Conservation (phyloP, 2,329 filamentous ascomycete genomes). For the Graphium sp. region DNA sequence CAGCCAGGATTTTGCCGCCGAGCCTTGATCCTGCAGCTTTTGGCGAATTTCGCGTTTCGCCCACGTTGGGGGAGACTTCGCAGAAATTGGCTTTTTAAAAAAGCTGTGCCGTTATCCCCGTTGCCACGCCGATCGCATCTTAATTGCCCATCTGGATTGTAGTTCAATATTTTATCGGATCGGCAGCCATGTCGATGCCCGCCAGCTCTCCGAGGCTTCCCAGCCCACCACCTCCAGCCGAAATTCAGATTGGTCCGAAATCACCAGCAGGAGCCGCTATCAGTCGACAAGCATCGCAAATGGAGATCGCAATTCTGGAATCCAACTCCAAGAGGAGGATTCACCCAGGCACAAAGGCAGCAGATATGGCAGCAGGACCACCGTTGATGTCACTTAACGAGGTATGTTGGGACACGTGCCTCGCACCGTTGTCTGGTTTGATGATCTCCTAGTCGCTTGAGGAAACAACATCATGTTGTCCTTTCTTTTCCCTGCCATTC, state of each 20-base stretch:
- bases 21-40: background rate
- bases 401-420: slow-evolving; percentile 34
- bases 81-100: no score
- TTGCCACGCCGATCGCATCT: no score
- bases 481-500: background rate
- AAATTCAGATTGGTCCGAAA: slow-evolving; percentile 75
- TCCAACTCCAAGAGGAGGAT: slow-evolving; percentile 69
- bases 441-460: no score
- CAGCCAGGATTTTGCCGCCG: no score
- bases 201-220: slow-evolving; percentile 83
- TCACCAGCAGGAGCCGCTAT: slow-evolving; percentile 49
- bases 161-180: no score
- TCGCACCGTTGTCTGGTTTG: background rate
- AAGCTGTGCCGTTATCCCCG: no score
- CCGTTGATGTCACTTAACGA: slow-evolving; percentile 74
- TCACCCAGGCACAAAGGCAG: slow-evolving; percentile 79
- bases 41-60: background rate
- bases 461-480: no score
- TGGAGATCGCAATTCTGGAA: slow-evolving; percentile 48
- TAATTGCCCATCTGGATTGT: no score
- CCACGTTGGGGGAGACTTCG: no score
- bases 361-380: slow-evolving; percentile 83
- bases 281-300: slow-evolving; percentile 42
- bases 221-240: slow-evolving; percentile 83
- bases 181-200: slow-evolving; percentile 40